Evolutionary conservation across 2,329 filamentous ascomycete genomes (phyloP).

Genomic region (Orbilia brochopaga): DNA sequence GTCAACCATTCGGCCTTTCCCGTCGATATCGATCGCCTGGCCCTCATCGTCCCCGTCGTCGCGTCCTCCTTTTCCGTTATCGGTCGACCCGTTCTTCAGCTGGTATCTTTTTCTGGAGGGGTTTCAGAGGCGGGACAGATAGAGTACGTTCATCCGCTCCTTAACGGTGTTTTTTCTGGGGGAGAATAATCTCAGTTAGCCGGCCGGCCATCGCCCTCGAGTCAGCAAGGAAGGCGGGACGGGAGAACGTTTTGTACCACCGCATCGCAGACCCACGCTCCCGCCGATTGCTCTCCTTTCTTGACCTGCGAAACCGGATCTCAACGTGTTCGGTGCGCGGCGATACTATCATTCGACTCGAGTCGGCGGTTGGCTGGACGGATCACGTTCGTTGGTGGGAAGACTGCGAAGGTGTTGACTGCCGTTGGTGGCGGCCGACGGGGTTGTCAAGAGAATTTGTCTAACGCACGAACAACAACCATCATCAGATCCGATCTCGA

Average conservation of each 20-base stretch:
- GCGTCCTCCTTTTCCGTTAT: constrained; percentile 28
- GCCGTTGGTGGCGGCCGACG: neutral
- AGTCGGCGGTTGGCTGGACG: neutral
- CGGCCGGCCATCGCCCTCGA: constrained; percentile 12
- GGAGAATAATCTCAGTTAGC: constrained; percentile 19
- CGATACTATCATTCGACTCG: constrained; percentile 1
- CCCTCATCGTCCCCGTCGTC: constrained; percentile 1
- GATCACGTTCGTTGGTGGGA: neutral
- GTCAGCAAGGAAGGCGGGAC: constrained; percentile 11
- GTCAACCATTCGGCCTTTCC: neutral
- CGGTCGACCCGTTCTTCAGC: constrained; percentile 17
- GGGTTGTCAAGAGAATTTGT: neutral
- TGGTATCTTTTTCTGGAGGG: neutral
- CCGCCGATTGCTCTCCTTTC: neutral
- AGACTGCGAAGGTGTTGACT: constrained; percentile 16
- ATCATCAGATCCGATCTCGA: neutral
- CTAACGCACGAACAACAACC: neutral
- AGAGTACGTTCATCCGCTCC: constrained; percentile 19
- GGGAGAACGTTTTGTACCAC: constrained; percentile 40
- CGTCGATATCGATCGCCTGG: constrained; percentile 1
- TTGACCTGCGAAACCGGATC: constrained; percentile 21
- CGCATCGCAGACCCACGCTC: constrained; percentile 39
- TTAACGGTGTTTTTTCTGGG: constrained; percentile 14
- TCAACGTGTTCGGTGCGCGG: constrained; percentile 44
- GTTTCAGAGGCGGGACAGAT: constrained; percentile 10